Conservation (phyloP, 306 rosid genomes). For the Cucurbita moschata region DNA sequence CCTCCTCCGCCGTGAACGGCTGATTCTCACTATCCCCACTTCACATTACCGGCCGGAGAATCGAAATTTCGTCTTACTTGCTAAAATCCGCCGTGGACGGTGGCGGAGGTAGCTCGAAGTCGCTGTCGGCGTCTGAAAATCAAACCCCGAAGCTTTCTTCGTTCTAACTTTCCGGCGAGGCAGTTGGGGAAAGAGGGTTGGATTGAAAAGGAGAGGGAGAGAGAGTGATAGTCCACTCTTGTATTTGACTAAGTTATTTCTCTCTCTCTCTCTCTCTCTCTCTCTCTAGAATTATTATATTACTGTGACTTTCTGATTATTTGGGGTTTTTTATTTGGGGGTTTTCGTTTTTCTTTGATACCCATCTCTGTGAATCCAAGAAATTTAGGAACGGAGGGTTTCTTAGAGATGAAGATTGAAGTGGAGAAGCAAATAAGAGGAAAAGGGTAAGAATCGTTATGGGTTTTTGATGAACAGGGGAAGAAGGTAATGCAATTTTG, state of each 20-base stretch:
- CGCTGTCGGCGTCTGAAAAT: not conserved
- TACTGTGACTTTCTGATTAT: not conserved
- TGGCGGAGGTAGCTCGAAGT: not conserved
- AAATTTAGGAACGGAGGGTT: not conserved
- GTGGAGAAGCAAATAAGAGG: not conserved
- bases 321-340: not conserved
- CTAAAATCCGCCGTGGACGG: not conserved
- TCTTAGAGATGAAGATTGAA: not conserved
- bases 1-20: not conserved
- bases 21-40: not conserved
- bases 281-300: slow-evolving; percentile 1
- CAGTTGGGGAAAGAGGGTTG: slow-evolving; percentile 4
- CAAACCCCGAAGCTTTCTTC: not conserved
- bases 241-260: not conserved
- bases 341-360: not conserved
- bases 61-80: no score
- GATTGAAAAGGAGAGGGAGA: not conserved
- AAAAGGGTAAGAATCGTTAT: not conserved
- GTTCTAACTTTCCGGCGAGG: slow-evolving; percentile 7
- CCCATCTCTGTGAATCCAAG: not conserved
- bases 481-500: not conserved
- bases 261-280: not conserved
- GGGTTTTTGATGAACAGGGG: not conserved
- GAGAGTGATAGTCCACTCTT: slow-evolving; percentile 7
- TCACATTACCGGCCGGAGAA: not conserved